These are phyloP conservation scores for Pythium scleroteichum DNA, from an alignment of 352 stramenopile genomes.

Conservation along the genomic window DNA sequence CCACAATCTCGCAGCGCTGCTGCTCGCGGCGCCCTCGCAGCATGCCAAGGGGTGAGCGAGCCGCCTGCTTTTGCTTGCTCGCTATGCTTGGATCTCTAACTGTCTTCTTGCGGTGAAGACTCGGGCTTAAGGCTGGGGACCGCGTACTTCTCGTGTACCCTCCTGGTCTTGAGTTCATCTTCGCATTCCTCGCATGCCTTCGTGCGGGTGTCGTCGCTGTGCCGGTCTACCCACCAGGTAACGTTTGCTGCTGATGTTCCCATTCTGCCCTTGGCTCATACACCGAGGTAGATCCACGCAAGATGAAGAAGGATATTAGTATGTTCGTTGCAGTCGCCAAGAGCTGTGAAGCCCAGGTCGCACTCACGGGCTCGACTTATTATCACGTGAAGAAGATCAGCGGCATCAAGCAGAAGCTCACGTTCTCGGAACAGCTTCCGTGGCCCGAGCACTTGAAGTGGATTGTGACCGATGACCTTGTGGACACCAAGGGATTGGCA, in stretches of 20 bases:
- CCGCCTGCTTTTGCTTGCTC: neutral
- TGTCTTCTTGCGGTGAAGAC: slow-evolving; percentile 25
- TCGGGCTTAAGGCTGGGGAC: slow-evolving; percentile 67
- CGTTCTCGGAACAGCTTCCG: slow-evolving; percentile 48
- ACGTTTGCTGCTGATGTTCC: neutral
- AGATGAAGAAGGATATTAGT: slow-evolving; percentile 94
- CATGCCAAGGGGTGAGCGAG: slow-evolving; percentile 62
- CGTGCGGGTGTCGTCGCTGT: slow-evolving; percentile 93
- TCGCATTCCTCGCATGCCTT: slow-evolving; percentile 97
- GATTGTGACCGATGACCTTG: slow-evolving; percentile 82
- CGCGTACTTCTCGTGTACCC: slow-evolving; percentile 96
- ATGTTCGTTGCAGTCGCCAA: slow-evolving; percentile 95
- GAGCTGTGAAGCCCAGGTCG: slow-evolving; percentile 90
- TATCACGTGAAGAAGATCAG: slow-evolving; percentile 94
- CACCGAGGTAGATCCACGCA: slow-evolving; percentile 80
- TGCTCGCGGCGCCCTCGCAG: slow-evolving; percentile 47
- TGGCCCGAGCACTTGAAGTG: slow-evolving; percentile 91
- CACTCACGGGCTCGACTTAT: slow-evolving; percentile 93
- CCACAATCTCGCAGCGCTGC: slow-evolving; percentile 67
- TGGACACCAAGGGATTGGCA: slow-evolving; percentile 42
- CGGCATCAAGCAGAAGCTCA: slow-evolving; percentile 82
- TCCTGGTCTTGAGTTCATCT: slow-evolving; percentile 97
- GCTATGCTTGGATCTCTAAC: neutral
- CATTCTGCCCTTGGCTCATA: neutral
- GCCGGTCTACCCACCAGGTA: slow-evolving; percentile 82